A percentile compares a stretch with the other conserved stretches of the same genome.
These are phyloP conservation scores for Leucocoprinus leucothites DNA, from an alignment of 768 basidiomycete species.

Conservation along the genomic window DNA sequence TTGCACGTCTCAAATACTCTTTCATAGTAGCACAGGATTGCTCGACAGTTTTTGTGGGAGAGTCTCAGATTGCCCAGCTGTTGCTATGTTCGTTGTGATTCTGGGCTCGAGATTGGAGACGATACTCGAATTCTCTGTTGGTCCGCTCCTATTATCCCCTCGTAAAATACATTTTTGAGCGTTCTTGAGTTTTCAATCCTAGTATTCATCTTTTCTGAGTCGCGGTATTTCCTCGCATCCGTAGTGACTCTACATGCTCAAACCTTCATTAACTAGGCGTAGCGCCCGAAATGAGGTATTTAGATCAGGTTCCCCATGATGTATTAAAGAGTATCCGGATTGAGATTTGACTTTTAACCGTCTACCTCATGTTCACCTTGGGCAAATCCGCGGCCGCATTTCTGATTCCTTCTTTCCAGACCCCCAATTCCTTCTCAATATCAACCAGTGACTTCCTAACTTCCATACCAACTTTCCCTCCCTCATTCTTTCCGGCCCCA, in stretches of 20 bases:
- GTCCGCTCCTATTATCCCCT: too few species aligned
- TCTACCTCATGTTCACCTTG: neutral
- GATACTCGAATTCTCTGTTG: too few species aligned
- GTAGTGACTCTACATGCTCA: too few species aligned
- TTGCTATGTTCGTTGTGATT: slow-evolving; percentile 2
- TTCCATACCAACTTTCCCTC: slow-evolving; percentile 66
- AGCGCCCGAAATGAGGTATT: too few species aligned
- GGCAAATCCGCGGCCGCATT: slow-evolving; percentile 49
- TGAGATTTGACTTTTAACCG: neutral
- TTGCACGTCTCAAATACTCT: neutral
- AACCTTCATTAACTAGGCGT: too few species aligned
- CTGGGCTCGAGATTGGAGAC: too few species aligned
- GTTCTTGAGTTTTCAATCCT: too few species aligned
- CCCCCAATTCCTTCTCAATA: slow-evolving; percentile 69
- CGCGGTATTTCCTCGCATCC: too few species aligned
- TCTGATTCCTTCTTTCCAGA: slow-evolving; percentile 63
- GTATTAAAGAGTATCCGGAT: too few species aligned
- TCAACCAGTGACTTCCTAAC: slow-evolving; percentile 57
- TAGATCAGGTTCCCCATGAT: too few species aligned
- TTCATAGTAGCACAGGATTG: slow-evolving; percentile 3
- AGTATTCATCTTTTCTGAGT: too few species aligned
- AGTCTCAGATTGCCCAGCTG: neutral
- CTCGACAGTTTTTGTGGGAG: slow-evolving; percentile 1
- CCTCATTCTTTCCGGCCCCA: slow-evolving; percentile 56
- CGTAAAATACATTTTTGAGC: too few species aligned